Percentiles rank a stretch among this genome's conserved stretches.
Conservation (phyloP, 1,284 basidiomycete species). For the Coniophora puteana region DNA sequence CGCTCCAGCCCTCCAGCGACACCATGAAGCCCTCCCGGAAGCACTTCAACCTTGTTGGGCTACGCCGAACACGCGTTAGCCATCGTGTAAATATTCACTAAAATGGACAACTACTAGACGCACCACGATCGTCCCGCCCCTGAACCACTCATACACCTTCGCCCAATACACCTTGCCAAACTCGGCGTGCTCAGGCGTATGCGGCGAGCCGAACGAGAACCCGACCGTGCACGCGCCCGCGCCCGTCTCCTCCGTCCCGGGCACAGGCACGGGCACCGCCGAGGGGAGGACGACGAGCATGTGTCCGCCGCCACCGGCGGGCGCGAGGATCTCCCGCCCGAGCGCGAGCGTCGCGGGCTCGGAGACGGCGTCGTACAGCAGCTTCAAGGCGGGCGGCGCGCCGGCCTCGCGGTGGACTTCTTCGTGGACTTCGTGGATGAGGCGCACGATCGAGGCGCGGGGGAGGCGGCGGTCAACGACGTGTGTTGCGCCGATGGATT, state of each 20-base stretch:
- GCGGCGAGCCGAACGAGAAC: slow-evolving; percentile 27
- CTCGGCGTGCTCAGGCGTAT: slow-evolving; percentile 26
- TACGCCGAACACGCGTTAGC: too few species aligned
- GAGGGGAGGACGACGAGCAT: slow-evolving; percentile 25
- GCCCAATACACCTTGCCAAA: too few species aligned
- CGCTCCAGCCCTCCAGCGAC: too few species aligned
- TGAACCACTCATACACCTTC: slow-evolving; percentile 29
- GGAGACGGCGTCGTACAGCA: slow-evolving; percentile 31
- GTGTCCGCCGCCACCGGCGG: slow-evolving; percentile 29
- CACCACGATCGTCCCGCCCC: slow-evolving; percentile 35
- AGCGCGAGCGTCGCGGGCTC: slow-evolving; percentile 29
- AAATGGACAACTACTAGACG: slow-evolving; percentile 19
- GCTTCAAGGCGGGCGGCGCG: slow-evolving; percentile 27
- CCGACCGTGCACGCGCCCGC: slow-evolving; percentile 26
- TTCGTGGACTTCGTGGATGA: too few species aligned
- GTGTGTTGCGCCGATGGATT: slow-evolving; percentile 31
- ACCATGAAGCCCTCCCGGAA: slow-evolving; percentile 26
- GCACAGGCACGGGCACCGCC: too few species aligned
- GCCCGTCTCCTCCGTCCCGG: too few species aligned
- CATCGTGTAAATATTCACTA: too few species aligned
- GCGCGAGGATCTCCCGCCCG: slow-evolving; percentile 26
- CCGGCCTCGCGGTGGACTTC: slow-evolving; percentile 23
- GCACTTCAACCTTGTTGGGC: slow-evolving; percentile 25
- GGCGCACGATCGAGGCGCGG: slow-evolving; percentile 8
- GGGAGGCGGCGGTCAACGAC: slow-evolving; percentile 25